Evolutionary conservation across 352 stramenopile genomes (phyloP).

Genomic region (Pythium diclinum): DNA sequence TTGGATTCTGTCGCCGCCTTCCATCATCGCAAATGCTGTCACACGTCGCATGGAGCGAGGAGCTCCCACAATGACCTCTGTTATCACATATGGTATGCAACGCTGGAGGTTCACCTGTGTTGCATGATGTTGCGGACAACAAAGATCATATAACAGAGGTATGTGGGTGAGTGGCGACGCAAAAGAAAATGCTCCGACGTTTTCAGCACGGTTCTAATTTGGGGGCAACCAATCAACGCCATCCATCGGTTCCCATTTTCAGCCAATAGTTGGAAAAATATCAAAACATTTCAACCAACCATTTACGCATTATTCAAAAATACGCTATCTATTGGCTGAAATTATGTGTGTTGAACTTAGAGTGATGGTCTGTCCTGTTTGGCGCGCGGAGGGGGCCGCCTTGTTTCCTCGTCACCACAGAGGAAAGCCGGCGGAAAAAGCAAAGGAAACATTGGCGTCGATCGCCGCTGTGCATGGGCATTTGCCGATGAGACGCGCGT

Average conservation of each 20-base stretch:
- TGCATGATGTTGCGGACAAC: not conserved
- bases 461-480: conserved; percentile 2
- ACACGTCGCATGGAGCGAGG: conserved; percentile 4
- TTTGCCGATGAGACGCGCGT: conserved; percentile 15
- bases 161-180: not conserved
- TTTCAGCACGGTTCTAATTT: conserved; percentile 4
- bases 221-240: conserved; percentile 10
- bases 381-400: not conserved
- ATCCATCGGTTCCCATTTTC: not conserved
- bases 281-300: not conserved
- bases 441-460: not conserved
- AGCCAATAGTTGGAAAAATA: not conserved
- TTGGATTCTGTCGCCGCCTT: not conserved
- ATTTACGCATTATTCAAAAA: conserved; percentile 6
- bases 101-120: not conserved
- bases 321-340: conserved; percentile 7
- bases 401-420: not conserved
- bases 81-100: not conserved
- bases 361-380: conserved; percentile 26
- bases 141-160: conserved; percentile 1
- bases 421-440: conserved; percentile 9
- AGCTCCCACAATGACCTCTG: not conserved
- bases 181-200: conserved; percentile 13
- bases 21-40: not conserved
- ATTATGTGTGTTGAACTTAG: conserved; percentile 22